Conservation (phyloP, 495 filamentous ascomycete species). For the Annulohypoxylon bovei region DNA sequence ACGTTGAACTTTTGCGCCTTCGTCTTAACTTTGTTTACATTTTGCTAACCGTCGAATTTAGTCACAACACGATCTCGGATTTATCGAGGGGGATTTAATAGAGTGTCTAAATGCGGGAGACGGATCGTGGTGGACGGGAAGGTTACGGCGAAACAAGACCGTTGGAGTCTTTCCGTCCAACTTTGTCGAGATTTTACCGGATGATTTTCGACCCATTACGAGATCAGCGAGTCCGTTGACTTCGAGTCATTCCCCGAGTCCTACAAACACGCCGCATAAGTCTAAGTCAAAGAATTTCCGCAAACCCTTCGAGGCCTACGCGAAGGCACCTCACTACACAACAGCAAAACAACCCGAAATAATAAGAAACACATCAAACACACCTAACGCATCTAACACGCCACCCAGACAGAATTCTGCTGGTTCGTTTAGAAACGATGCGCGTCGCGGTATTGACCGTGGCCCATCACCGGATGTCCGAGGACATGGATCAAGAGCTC, state of each 20-base stretch:
- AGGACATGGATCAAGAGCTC: constrained; percentile 44
- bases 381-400: constrained; percentile 46
- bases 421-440: constrained; percentile 44
- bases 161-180: constrained; percentile 96
- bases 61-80: constrained; percentile 92
- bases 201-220: constrained; percentile 81
- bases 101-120: constrained; percentile 98
- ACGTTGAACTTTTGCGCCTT: constrained; percentile 13
- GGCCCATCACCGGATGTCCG: constrained; percentile 44
- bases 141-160: constrained; percentile 85
- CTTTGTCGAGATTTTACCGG: constrained; percentile 90
- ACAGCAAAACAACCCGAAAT: constrained; percentile 62
- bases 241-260: constrained; percentile 59
- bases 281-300: constrained; percentile 67
- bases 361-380: constrained; percentile 46
- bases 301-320: constrained; percentile 76
- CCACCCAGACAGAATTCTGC: constrained; percentile 50
- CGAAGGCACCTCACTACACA: constrained; percentile 64
- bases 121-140: constrained; percentile 97
- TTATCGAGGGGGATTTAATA: constrained; percentile 96
- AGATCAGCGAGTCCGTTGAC: constrained; percentile 80
- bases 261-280: constrained; percentile 63
- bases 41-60: constrained; percentile 46
- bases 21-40: constrained; percentile 21
- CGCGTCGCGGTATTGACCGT: constrained; percentile 38